Percentiles rank a stretch among this genome's conserved stretches.
These are phyloP conservation scores for Tinospora cordifolia DNA, from an alignment of 164 flowering plant species.

Conservation along the genomic window DNA sequence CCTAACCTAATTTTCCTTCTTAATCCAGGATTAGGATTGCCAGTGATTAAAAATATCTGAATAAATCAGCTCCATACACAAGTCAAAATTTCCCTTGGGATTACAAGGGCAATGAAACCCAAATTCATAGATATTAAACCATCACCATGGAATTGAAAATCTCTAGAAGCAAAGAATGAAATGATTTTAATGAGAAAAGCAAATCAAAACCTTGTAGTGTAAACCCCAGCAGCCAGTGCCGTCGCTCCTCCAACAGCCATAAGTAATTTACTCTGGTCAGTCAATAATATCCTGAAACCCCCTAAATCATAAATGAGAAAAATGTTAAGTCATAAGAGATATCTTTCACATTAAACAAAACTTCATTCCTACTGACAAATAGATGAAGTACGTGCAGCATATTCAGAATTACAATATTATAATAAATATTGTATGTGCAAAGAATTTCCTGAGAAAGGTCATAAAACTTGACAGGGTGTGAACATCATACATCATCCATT, in stretches of 20 bases:
- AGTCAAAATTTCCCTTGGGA: background rate
- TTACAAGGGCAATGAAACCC: background rate
- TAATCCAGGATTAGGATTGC: no score
- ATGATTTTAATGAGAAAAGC: background rate
- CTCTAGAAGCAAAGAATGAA: background rate
- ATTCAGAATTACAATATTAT: background rate
- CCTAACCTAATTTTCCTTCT: no score
- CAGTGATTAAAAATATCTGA: no score
- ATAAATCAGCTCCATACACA: background rate
- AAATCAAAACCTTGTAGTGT: conserved; percentile 68
- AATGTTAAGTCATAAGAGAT: background rate
- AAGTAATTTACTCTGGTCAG: conserved; percentile 64
- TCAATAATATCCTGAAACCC: conserved; percentile 64
- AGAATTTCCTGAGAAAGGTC: background rate
- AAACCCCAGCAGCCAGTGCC: conserved; percentile 94
- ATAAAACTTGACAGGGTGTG: background rate
- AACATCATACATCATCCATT: background rate
- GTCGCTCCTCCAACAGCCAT: conserved; percentile 96
- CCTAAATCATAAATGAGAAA: conserved; percentile 35
- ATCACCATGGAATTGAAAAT: background rate
- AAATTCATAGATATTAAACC: background rate
- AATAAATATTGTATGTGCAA: background rate
- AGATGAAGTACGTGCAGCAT: background rate
- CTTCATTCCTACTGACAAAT: background rate
- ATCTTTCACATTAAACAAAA: conserved; percentile 1